A percentile compares a stretch with the other conserved stretches of the same genome.
Conservation (phyloP, 192 early-diverging fungal species). For the Coemansia sp. region DNA sequence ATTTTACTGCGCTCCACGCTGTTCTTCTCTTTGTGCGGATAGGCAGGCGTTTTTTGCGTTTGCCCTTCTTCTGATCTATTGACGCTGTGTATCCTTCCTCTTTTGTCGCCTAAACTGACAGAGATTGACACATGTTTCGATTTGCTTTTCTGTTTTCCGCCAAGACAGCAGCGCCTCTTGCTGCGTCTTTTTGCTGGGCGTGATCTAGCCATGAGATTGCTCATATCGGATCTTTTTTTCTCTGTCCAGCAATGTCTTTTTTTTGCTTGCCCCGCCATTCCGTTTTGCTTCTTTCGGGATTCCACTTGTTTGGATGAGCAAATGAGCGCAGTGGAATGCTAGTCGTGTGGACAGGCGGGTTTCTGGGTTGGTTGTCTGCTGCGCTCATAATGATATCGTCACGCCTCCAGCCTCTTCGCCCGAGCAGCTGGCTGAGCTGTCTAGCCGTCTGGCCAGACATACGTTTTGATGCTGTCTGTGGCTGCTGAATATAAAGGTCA, state of each 20-base stretch:
- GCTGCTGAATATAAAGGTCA: background rate
- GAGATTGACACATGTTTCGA: constrained; percentile 10
- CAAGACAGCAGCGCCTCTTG: background rate
- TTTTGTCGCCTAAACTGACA: constrained; percentile 5
- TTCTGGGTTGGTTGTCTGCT: background rate
- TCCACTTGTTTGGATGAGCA: background rate
- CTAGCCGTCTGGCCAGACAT: background rate
- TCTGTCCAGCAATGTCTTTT: background rate
- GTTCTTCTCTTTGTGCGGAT: background rate
- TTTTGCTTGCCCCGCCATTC: background rate
- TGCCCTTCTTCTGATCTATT: background rate
- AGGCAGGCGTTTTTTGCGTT: background rate
- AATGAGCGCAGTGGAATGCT: background rate
- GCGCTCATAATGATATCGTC: background rate
- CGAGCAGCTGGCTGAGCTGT: background rate
- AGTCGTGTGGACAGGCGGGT: background rate
- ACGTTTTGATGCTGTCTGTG: background rate
- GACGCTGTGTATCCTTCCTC: background rate
- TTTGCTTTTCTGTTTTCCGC: constrained; percentile 3
- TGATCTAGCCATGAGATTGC: constrained; percentile 24
- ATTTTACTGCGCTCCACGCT: constrained; percentile 2
- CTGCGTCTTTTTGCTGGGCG: background rate
- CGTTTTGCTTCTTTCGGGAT: background rate
- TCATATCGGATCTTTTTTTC: background rate
- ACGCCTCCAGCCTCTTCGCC: background rate